Evolutionary conservation across 129 eudicot species (phyloP), one percentile per base, ranked within the genome.

Genomic region (Flaveria trinervia): DNA sequence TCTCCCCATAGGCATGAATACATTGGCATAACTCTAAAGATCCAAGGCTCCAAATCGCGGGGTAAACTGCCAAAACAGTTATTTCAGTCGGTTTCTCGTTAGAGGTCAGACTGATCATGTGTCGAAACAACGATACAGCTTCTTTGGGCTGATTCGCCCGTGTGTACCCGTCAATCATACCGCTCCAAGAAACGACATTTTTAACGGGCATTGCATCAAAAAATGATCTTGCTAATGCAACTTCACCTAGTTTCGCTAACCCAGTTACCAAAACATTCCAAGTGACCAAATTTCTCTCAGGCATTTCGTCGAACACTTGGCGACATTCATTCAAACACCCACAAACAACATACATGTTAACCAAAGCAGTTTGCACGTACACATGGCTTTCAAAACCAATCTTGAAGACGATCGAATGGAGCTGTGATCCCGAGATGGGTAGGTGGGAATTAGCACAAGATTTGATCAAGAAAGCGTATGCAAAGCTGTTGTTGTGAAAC

Each of bases 141-240:
- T 80, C 85, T 2, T 83, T 83, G 13, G 78, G 68, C 61, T 65
- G 52, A 15, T 62, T 81, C 10, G 78, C 72, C 48, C 73, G 85
- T 9, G 83, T 83, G 52, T 83, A 86, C 69, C 90, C 90, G 7
- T 86, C 81, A 14, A 86, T 76, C 83, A 86, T 80, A 65, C 87
- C 85, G 30, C 83, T 86, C 87, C 87, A 86, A 69, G 90, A 76
- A 54, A 86, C 73, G 16, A 86, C 85, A 64, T 86, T 86, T 17
- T 57, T 76, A 22, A 71, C 41, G 5, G 80, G 80, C 85, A 86
- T 86, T 9, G 14, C 26, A 44, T 86, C 77, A 74, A 83, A 86
- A 54, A 83, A 78, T 20, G 56, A 41, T 4, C 77, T 76, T 7
- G 87, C 90, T 51, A 64, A 28, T 2, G 25, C 61, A 13, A 83